Evolutionary conservation across 2,329 filamentous ascomycete species (phyloP).

Genomic region (Coniochaeta prunicola): DNA sequence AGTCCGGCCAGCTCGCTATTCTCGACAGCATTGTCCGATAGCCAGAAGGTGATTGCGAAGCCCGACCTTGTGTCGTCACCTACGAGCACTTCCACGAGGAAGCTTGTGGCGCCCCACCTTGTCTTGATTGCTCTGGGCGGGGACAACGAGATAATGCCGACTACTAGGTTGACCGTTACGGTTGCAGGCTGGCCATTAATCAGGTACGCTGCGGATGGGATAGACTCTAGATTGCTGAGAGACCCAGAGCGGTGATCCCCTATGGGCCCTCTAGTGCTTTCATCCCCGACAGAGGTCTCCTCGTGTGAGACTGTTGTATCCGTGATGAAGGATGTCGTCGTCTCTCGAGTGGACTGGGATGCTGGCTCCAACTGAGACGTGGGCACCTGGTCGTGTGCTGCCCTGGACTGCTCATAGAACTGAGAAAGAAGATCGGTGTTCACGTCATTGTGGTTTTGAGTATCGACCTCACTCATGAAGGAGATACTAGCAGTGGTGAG

Average conservation of each 20-base stretch:
- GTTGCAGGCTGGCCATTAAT: conserved; percentile 67
- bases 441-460: conserved; percentile 2
- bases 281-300: conserved; percentile 17
- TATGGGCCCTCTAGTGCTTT: conserved; percentile 1
- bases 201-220: conserved; percentile 63
- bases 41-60: conserved; percentile 82
- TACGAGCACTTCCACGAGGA: conserved; percentile 70
- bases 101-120: conserved; percentile 51
- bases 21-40: conserved; percentile 35
- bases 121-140: conserved; percentile 62
- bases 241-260: conserved; percentile 12
- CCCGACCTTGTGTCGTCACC: conserved; percentile 79
- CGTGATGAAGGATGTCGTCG: conserved; percentile 22
- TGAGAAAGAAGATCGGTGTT: conserved; percentile 40
- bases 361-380: conserved; percentile 48
- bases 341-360: conserved; percentile 3
- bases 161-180: conserved; percentile 75
- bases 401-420: conserved; percentile 75
- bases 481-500: conserved; percentile 38
- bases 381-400: conserved; percentile 57
- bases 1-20: conserved; percentile 35
- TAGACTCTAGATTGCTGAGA: conserved; percentile 57
- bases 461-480: conserved; percentile 20
- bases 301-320: conserved; percentile 28
- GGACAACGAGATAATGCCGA: conserved; percentile 66